Base-by-base conservation (phyloP, 1,284 basidiomycete genomes). In the Cryptococcus wingfieldii region DNA sequence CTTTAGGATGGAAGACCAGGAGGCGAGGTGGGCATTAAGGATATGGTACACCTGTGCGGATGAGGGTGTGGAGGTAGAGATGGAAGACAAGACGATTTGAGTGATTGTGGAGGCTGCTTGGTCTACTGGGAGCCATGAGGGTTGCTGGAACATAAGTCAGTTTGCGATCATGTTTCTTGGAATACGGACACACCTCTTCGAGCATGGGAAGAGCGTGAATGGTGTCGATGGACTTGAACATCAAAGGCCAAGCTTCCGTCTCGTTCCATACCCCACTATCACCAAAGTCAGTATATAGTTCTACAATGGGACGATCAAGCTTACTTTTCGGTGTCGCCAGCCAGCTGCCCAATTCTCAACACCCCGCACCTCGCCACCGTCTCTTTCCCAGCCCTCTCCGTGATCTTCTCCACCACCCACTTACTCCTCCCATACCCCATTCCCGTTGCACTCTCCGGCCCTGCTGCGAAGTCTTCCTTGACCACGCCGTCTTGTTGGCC, bases 31-130 rank as follows among this genome's bases (percentile, higher is more conserved):
- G 1, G 79, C 75, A 51, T 82, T 81, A 34, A 89, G 83, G 65
- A 91, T 87, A 72, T 89, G 82, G 75, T 90, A 91, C 51, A 90
- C 83, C 58, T 58, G 56, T 8, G 65, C 64, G 10, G 53, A 57
- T 28, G 53, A 59, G 8, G 63, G 60, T 51, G 71, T 34, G 34
- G 37, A 47, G 34, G 54, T 28, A 18, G 49, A 1, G 34, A 64
- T 50, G 2, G 56, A 56, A 4, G 56, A 55, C 5, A 75, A 62
- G 6, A 80, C 73, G 46, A 85, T 74, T 51, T 85, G 83, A 38
- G 78, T 62, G 55, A 86, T 81, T 8, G 79, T 78, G 28, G 72
- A 68, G 0, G 80, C 84, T 0, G 84, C 83, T 46, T 77, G 74
- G 68, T 86, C 79, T 46, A 85, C 82, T 0, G 83, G 83, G 1